phyloP scores from a whole-genome alignment of 2,329 filamentous ascomycete species.

The Pseudocercospora ulei region DNA sequence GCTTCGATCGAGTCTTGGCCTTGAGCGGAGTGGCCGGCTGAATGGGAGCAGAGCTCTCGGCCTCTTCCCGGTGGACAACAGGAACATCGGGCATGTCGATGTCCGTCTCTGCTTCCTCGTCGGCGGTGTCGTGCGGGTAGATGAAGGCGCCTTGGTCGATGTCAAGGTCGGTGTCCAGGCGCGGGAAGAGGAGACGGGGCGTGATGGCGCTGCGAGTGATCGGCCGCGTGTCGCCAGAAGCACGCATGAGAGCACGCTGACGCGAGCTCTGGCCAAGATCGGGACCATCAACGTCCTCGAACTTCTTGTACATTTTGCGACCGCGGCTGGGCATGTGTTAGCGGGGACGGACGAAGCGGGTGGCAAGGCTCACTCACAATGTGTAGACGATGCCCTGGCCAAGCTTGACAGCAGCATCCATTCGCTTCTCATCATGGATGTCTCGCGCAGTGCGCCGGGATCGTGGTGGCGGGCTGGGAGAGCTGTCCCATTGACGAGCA shows the following conservation, averaged over 20 bases:
- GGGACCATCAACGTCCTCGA: slow-evolving; percentile 38
- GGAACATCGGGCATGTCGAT: slow-evolving; percentile 34
- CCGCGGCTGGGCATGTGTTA: slow-evolving; percentile 52
- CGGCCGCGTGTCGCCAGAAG: slow-evolving; percentile 40
- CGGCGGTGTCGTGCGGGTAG: slow-evolving; percentile 44
- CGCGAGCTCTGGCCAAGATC: slow-evolving; percentile 26
- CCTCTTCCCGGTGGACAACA: slow-evolving; percentile 19
- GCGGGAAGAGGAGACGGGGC: slow-evolving; percentile 52
- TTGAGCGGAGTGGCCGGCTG: slow-evolving; percentile 20
- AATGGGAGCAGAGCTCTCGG: background rate
- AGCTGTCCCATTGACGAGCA: slow-evolving; percentile 24
- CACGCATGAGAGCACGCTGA: slow-evolving; percentile 31
- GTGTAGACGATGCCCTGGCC: slow-evolving; percentile 65
- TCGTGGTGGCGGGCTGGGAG: slow-evolving; percentile 23
- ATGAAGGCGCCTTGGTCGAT: slow-evolving; percentile 3
- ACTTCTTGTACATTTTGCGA: slow-evolving; percentile 67
- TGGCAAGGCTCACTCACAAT: slow-evolving; percentile 54
- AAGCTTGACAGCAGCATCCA: slow-evolving; percentile 55
- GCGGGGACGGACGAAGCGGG: slow-evolving; percentile 17
- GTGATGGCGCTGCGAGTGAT: slow-evolving; percentile 61
- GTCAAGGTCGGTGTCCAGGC: slow-evolving; percentile 24
- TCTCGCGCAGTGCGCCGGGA: slow-evolving; percentile 50
- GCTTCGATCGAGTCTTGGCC: slow-evolving; percentile 10
- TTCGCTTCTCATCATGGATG: slow-evolving; percentile 39
- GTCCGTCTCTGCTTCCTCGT: slow-evolving; percentile 50